Evolutionary conservation across 106 monocot genomes (phyloP).

Genomic region (Alisma plantagoaquatica): DNA sequence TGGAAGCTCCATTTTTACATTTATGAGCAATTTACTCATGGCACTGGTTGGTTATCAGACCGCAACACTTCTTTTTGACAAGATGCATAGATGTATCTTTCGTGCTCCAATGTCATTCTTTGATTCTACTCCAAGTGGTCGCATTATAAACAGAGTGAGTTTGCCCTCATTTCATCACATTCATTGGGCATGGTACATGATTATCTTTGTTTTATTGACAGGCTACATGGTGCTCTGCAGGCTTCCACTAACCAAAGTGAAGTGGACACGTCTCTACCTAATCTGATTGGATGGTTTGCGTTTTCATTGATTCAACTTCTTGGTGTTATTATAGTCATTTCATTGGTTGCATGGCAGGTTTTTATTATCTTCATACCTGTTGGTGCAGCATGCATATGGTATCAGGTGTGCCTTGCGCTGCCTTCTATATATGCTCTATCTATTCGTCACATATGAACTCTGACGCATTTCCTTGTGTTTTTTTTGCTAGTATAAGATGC

Average conservation of each 20-base stretch:
- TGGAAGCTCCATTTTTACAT: constrained; percentile 61
- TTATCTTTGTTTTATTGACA: not conserved
- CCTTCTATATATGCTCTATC: no score
- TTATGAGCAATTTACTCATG: constrained; percentile 61
- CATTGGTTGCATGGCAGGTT: constrained; percentile 67
- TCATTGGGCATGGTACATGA: not conserved
- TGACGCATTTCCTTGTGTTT: no score
- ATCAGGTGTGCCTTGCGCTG: no score
- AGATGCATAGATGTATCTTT: constrained; percentile 54
- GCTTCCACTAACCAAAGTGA: constrained; percentile 71
- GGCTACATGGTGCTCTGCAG: no score
- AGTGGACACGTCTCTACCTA: constrained; percentile 79
- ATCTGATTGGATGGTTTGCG: constrained; percentile 66
- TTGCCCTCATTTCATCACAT: not conserved
- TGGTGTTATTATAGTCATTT: constrained; percentile 70
- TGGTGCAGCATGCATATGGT: constrained; percentile 55
- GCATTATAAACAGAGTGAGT: not conserved
- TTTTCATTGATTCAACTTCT: constrained; percentile 80
- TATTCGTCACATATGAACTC: no score
- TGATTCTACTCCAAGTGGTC: not conserved
- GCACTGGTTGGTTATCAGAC: constrained; percentile 56
- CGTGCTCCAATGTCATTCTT: constrained; percentile 63
- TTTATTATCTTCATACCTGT: constrained; percentile 44
- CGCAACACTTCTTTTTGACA: constrained; percentile 47
- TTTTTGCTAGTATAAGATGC: no score